phyloP scores from a whole-genome alignment of 345 rosid genomes.

The Rhizophora apiculata region DNA sequence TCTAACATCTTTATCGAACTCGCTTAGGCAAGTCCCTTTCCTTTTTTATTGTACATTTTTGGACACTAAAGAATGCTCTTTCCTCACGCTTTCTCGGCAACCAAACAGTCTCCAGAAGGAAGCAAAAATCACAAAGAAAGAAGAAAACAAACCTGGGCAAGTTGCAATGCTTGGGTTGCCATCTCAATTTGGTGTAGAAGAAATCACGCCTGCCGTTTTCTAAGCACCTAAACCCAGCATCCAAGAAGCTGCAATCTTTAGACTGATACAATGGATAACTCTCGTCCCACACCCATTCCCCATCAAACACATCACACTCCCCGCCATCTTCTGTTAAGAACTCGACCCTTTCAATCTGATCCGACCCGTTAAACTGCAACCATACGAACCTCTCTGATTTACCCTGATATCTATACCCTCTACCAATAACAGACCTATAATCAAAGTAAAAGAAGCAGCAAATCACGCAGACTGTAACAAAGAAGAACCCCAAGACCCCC shows the following conservation, averaged over 20 bases:
- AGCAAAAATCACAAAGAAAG: not conserved
- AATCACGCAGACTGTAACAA: slow-evolving; percentile 55
- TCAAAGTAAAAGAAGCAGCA: slow-evolving; percentile 73
- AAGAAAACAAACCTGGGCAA: slow-evolving; percentile 63
- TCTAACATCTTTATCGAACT: not conserved
- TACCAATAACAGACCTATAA: slow-evolving; percentile 39
- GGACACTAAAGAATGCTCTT: not conserved
- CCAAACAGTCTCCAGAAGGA: not conserved
- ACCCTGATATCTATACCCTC: slow-evolving; percentile 42
- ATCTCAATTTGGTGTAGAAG: slow-evolving; percentile 88
- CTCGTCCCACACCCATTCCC: slow-evolving; percentile 95
- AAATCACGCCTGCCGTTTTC: slow-evolving; percentile 87
- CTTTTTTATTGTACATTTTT: not conserved
- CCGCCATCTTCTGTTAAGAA: slow-evolving; percentile 53
- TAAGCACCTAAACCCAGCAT: slow-evolving; percentile 77
- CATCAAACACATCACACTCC: slow-evolving; percentile 73
- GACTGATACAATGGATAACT: slow-evolving; percentile 78
- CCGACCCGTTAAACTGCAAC: slow-evolving; percentile 46
- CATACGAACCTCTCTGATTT: slow-evolving; percentile 57
- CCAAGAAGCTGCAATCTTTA: slow-evolving; percentile 75
- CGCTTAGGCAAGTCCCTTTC: not conserved
- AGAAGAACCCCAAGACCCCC: slow-evolving; percentile 65
- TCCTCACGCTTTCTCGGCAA: slow-evolving; percentile 1
- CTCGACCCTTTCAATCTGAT: slow-evolving; percentile 38
- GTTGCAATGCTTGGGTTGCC: slow-evolving; percentile 82